Conservation (phyloP, 2,329 filamentous ascomycete species). For the Monilinia vaccinii-corymbosi region DNA sequence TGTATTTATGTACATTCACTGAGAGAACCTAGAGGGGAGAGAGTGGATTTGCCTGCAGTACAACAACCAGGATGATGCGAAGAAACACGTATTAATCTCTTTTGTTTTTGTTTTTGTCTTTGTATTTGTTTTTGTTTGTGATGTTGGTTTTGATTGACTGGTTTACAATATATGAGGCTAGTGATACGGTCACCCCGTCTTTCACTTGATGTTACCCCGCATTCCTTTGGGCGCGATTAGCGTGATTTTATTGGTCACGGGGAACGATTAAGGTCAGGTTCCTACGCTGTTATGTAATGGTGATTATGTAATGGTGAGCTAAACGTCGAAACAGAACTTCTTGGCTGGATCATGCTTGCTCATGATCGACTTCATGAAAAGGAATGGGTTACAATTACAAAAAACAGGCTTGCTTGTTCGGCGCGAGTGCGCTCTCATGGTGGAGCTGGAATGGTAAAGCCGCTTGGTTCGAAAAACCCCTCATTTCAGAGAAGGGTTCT, state of each 20-base stretch:
- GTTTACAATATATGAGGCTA: no score
- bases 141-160: no score
- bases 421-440: not conserved
- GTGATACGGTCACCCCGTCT: not conserved
- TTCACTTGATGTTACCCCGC: no score
- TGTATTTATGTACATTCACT: not conserved
- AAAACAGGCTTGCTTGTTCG: not conserved
- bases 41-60: constrained; percentile 1
- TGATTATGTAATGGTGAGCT: not conserved
- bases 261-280: no score
- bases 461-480: not conserved
- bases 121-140: no score
- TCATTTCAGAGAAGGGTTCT: not conserved
- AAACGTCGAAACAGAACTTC: not conserved
- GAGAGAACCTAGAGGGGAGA: not conserved
- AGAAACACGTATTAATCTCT: not conserved
- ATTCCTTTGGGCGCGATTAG: no score
- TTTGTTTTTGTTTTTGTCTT: no score
- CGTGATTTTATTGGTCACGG: no score
- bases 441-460: not conserved
- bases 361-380: no score
- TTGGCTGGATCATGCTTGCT: no score
- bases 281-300: constrained; percentile 2
- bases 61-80: not conserved
- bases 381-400: no score